Evolutionary conservation across 345 rosid species (phyloP).

Genomic region (Triadica sebifera): DNA sequence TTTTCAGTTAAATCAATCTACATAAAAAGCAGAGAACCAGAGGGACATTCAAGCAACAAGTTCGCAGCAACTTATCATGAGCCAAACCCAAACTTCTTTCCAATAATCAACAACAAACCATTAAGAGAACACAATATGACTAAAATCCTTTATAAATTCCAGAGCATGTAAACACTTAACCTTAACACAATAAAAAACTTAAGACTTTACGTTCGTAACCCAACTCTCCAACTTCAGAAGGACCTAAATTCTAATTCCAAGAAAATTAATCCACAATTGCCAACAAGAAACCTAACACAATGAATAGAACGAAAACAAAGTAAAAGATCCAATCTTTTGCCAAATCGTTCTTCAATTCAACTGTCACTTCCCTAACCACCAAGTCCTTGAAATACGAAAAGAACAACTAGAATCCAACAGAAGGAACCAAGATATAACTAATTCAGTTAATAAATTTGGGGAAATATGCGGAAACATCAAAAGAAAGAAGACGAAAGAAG

Average conservation of each 20-base stretch:
- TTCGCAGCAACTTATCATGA: too few relatives aligned
- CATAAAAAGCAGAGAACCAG: too few relatives aligned
- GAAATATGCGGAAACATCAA: background rate
- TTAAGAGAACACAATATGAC: background rate
- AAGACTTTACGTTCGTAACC: background rate
- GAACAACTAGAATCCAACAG: slow-evolving; percentile 59
- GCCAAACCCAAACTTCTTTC: background rate
- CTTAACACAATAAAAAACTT: background rate
- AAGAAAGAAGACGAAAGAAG: background rate
- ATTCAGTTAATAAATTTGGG: background rate
- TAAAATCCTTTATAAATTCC: background rate
- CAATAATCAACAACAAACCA: background rate
- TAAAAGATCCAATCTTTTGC: too few relatives aligned
- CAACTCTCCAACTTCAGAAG: background rate
- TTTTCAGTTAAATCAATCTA: too few relatives aligned
- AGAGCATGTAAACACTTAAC: background rate
- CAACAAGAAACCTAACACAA: background rate
- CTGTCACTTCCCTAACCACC: slow-evolving; percentile 99
- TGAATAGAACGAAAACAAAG: too few relatives aligned
- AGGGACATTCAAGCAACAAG: too few relatives aligned
- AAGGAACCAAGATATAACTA: background rate
- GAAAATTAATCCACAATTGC: background rate
- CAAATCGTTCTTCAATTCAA: slow-evolving; percentile 96
- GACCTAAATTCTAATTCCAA: background rate
- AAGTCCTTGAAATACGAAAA: slow-evolving; percentile 99